Conservation (phyloP, 2,329 filamentous ascomycete species). For the Fusarium papillatum region DNA sequence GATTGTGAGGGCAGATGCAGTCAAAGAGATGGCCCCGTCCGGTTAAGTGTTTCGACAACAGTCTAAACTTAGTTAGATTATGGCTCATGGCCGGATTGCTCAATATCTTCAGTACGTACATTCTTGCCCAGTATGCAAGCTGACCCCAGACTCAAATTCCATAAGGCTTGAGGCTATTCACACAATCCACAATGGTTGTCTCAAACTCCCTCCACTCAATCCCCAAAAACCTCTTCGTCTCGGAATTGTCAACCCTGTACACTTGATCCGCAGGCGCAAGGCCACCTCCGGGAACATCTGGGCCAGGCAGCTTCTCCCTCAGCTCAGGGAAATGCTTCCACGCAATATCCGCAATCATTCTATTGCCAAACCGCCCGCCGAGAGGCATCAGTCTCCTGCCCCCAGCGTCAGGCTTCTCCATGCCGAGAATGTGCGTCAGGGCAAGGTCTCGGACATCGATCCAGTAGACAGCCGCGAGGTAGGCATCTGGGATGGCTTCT, state of each 20-base stretch:
- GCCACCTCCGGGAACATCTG: neutral
- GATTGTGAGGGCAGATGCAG: neutral
- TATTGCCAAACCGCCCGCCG: constrained; percentile 36
- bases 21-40: neutral
- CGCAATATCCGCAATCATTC: constrained; percentile 38
- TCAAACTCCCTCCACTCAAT: constrained; percentile 12
- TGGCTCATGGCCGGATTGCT: neutral
- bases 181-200: neutral
- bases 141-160: neutral
- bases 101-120: neutral
- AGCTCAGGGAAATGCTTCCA: constrained; percentile 16
- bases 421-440: constrained; percentile 42
- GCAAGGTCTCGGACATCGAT: constrained; percentile 48
- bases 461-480: constrained; percentile 27
- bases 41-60: neutral
- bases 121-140: neutral
- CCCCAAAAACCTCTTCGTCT: neutral
- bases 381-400: constrained; percentile 46
- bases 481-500: constrained; percentile 28
- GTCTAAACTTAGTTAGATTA: neutral
- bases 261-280: neutral
- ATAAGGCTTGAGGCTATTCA: constrained; percentile 5
- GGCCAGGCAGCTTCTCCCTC: neutral
- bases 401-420: constrained; percentile 37
- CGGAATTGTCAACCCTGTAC: constrained; percentile 2